Conservation (phyloP, 495 filamentous ascomycete genomes). For the Penicillium flavigenum region DNA sequence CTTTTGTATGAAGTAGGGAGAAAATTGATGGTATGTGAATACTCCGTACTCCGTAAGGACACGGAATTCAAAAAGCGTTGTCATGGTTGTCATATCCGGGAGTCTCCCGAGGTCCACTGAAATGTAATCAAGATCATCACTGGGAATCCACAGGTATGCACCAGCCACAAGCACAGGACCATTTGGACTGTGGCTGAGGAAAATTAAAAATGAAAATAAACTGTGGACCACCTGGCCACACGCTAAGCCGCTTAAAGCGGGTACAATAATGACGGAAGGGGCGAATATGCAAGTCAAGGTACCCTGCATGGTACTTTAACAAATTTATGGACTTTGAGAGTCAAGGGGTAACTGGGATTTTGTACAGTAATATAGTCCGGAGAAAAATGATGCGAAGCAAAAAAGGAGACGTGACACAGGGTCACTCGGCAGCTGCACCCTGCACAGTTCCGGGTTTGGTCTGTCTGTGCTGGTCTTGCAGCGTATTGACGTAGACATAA, state of each 20-base stretch:
- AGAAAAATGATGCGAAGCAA: slow-evolving; percentile 10
- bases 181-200: slow-evolving; percentile 2
- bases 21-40: background rate
- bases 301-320: slow-evolving; percentile 20
- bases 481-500: slow-evolving; percentile 7
- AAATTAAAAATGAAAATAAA: slow-evolving; percentile 13
- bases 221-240: background rate
- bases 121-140: slow-evolving; percentile 24
- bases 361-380: slow-evolving; percentile 1
- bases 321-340: background rate
- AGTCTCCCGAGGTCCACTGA: slow-evolving; percentile 12
- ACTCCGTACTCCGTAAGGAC: background rate
- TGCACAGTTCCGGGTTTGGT: slow-evolving; percentile 26
- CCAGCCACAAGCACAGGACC: slow-evolving; percentile 5
- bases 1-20: background rate
- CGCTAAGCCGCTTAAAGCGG: slow-evolving; percentile 17
- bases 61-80: background rate
- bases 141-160: slow-evolving; percentile 22
- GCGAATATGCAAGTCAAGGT: slow-evolving; percentile 32
- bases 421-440: slow-evolving; percentile 22
- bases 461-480: slow-evolving; percentile 20
- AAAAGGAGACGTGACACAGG: slow-evolving; percentile 5
- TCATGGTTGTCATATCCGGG: slow-evolving; percentile 4
- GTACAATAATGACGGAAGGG: slow-evolving; percentile 40
- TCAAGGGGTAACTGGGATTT: slow-evolving; percentile 6